Evolutionary conservation across 768 basidiomycete genomes (phyloP).

Genomic region (Hysterangium stoloniferum): DNA sequence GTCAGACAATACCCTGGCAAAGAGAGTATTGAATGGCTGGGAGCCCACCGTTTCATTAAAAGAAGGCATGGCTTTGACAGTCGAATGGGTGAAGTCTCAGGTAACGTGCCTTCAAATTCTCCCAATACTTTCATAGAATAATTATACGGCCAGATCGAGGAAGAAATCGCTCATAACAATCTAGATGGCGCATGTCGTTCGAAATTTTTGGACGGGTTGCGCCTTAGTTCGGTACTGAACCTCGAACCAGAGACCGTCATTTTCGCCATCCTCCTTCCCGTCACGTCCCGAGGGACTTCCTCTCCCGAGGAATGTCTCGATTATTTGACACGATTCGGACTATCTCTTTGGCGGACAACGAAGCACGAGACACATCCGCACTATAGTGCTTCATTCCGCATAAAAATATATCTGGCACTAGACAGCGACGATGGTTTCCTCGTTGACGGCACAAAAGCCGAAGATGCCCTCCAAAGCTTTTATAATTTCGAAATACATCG

Average conservation of each 20-base stretch:
- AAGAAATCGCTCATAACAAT: constrained; percentile 16
- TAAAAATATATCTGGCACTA: constrained; percentile 45
- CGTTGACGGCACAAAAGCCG: constrained; percentile 27
- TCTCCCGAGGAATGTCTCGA: constrained; percentile 32
- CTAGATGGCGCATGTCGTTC: constrained; percentile 9
- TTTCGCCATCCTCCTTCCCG: constrained; percentile 49
- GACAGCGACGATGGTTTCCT: constrained; percentile 43
- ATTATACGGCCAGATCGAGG: no score
- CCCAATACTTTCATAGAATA: no score
- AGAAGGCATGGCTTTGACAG: constrained; percentile 41
- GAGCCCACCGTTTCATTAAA: constrained; percentile 31
- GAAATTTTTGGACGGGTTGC: constrained; percentile 20
- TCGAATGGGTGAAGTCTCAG: constrained; percentile 39
- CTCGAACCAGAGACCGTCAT: constrained; percentile 27
- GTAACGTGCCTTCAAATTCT: no score
- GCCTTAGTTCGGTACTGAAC: constrained; percentile 32
- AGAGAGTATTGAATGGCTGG: constrained; percentile 31
- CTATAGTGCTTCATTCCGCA: constrained; percentile 26
- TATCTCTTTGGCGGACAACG: constrained; percentile 39
- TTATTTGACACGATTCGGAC: constrained; percentile 35
- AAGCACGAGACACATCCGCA: constrained; percentile 31
- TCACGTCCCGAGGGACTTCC: constrained; percentile 41
- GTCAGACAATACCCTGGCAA: constrained; percentile 38
- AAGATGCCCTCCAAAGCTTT: constrained; percentile 27
- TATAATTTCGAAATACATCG: constrained; percentile 32